Base-by-base conservation (phyloP, 768 basidiomycete genomes). In the Hygrocybe punicea region DNA sequence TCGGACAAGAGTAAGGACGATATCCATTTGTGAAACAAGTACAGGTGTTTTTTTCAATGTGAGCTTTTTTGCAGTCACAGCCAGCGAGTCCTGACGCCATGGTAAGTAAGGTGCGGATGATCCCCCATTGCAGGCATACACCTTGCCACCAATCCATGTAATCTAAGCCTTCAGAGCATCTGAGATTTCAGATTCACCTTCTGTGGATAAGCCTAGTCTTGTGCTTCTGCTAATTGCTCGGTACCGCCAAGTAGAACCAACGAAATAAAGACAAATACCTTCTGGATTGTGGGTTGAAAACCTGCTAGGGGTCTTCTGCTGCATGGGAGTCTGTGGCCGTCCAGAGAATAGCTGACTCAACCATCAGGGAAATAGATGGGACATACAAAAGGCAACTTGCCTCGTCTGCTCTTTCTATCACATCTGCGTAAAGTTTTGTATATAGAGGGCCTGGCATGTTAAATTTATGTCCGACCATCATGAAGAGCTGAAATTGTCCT, bases 401-500 rank as follows among this genome's bases (percentile, higher is more conserved):
- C 53, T 55, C 39, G 23, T 55, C 34, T 47, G 53, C 53, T 33
- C 40, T 45, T 46, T 21, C 33, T 14, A 55, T 44, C 14, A 55
- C 39, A 40, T 36, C 23, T 11, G 42, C 44, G 29, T 55, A 55
- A 9, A 55, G 29, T 44, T 45, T 24, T 3, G 29, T 47, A 34
- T 42, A 42, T 16, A 55, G 40, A 3, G 42, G 17, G 13, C 53
- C 53, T 47, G 50, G 53, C 53, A 17, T 16, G n/a, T 11, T 24
- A 46, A 55, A 55, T 24, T 7, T 55, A 8, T 55, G 53, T 19
- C 53, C 53, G 17, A 47, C 33, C 10, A 42, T 55, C 53, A 55
- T 55, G 42, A 55, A 55, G 14, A 55, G 24, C 52, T 21, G 34
- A 36, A 53, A 53, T 40, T 53, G 34, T 16, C 44, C 44, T 34